Percentiles rank a stretch among this genome's conserved stretches.
These are phyloP conservation scores for Penicillium tannophilum DNA, from an alignment of 495 filamentous ascomycete species.

Conservation along the genomic window DNA sequence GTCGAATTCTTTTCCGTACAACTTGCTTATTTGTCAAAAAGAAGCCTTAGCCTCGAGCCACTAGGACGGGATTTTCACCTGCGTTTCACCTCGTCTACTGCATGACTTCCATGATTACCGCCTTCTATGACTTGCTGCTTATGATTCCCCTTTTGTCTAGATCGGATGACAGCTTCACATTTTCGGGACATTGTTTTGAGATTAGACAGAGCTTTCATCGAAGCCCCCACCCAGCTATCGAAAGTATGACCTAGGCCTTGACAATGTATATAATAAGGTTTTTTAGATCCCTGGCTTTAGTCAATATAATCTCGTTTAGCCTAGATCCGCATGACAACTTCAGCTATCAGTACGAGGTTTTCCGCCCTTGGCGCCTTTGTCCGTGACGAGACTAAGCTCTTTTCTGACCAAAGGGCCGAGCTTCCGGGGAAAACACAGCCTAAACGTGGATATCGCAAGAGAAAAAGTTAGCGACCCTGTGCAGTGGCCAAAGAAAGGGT, in stretches of 20 bases:
- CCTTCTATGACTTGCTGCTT: neutral
- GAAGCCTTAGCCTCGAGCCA: neutral
- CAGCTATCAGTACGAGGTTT: constrained; percentile 16
- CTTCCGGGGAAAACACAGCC: neutral
- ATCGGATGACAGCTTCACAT: constrained; percentile 5
- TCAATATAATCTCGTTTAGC: constrained; percentile 6
- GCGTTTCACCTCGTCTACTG: neutral
- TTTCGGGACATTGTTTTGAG: neutral
- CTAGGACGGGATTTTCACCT: neutral
- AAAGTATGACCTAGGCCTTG: constrained; percentile 1
- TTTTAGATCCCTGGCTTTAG: constrained; percentile 1
- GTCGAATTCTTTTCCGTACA: neutral
- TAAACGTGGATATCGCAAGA: neutral
- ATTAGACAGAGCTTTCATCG: neutral
- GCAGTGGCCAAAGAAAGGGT: constrained; percentile 6
- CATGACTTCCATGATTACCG: neutral
- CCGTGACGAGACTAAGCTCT: constrained; percentile 4
- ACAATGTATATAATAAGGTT: neutral
- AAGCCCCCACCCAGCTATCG: neutral
- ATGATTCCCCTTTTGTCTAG: constrained; percentile 11
- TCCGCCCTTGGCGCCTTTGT: constrained; percentile 16
- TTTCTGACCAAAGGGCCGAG: constrained; percentile 2
- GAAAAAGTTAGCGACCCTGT: neutral
- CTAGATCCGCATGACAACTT: constrained; percentile 10
- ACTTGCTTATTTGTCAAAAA: neutral